These are phyloP conservation scores for Dentipellis sp. DNA, from an alignment of 768 basidiomycete genomes.

Conservation along the genomic window DNA sequence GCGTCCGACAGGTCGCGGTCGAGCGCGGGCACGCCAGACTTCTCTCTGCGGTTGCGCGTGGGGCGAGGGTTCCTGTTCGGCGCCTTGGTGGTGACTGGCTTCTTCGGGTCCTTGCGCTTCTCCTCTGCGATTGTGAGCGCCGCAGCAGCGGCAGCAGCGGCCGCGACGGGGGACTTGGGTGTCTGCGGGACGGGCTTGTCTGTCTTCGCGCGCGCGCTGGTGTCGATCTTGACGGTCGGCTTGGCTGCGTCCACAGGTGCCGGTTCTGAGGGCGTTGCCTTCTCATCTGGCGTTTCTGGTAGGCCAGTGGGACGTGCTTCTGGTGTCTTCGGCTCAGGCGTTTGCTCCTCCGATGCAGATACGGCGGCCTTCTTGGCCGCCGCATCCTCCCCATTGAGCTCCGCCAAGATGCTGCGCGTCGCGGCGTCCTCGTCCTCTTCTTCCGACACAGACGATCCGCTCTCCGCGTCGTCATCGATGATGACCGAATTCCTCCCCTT, in stretches of 20 bases:
- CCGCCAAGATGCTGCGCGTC: conserved; percentile 11
- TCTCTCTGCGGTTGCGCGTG: conserved; percentile 52
- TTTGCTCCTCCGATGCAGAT: conserved; percentile 22
- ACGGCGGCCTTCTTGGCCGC: conserved; percentile 20
- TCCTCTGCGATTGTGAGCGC: conserved; percentile 4
- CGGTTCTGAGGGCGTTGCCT: conserved; percentile 1
- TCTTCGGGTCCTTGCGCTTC: conserved; percentile 11
- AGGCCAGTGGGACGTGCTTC: conserved; percentile 46
- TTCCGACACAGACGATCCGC: conserved; percentile 32
- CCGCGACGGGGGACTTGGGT: conserved; percentile 2
- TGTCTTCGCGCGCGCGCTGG: conserved; percentile 10
- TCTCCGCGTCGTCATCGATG: conserved; percentile 59
- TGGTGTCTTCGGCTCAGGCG: conserved; percentile 62
- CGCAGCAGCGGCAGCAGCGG: conserved; percentile 8
- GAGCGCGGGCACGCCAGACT: conserved; percentile 75
- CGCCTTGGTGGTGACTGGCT: conserved; percentile 1
- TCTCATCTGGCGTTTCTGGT: conserved; percentile 14
- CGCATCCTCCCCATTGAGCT: conserved; percentile 8
- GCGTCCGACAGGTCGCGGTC: conserved; percentile 61
- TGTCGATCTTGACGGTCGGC: conserved; percentile 6
- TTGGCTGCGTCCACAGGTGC: not conserved
- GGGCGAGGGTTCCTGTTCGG: conserved; percentile 16
- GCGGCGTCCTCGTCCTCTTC: conserved; percentile 26
- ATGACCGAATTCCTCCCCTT: conserved; percentile 78
- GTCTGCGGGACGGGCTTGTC: not conserved